These are phyloP conservation scores for Irineochytrium annulatum DNA, from an alignment of 192 early-diverging fungal genomes.

Conservation along the genomic window DNA sequence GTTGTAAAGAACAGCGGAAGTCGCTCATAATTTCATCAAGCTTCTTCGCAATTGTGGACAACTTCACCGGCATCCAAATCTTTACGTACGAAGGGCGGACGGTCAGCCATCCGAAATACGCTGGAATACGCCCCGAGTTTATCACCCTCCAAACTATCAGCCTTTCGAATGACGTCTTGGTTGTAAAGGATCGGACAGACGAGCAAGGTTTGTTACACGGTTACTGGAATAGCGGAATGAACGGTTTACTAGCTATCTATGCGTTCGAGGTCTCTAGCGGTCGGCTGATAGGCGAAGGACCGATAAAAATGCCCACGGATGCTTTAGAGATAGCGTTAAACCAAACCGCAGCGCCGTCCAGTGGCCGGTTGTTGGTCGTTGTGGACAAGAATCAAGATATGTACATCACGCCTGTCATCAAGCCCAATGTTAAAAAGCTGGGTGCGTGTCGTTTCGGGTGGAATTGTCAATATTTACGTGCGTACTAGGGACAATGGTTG, in stretches of 20 bases:
- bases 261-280: constrained; percentile 48
- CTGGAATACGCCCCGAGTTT: constrained; percentile 50
- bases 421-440: constrained; percentile 45
- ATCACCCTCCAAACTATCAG: constrained; percentile 45
- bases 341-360: constrained; percentile 27
- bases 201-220: constrained; percentile 37
- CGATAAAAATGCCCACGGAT: constrained; percentile 44
- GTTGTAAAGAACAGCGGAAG: too few relatives aligned
- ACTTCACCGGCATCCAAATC: constrained; percentile 49
- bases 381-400: constrained; percentile 59
- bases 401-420: constrained; percentile 41
- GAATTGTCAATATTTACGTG: neutral
- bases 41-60: constrained; percentile 51
- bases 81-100: constrained; percentile 50
- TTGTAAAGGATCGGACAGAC: constrained; percentile 48
- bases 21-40: constrained; percentile 18
- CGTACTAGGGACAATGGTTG: constrained; percentile 49
- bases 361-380: constrained; percentile 42
- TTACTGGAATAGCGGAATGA: neutral
- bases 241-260: constrained; percentile 18
- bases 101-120: constrained; percentile 48
- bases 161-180: constrained; percentile 46
- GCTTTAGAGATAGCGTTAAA: constrained; percentile 46
- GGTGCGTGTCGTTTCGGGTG: constrained; percentile 15
- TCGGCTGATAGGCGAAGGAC: constrained; percentile 35